Evolutionary conservation across 768 basidiomycete genomes (phyloP).

Genomic region (Rhizopogon vinicolor): DNA sequence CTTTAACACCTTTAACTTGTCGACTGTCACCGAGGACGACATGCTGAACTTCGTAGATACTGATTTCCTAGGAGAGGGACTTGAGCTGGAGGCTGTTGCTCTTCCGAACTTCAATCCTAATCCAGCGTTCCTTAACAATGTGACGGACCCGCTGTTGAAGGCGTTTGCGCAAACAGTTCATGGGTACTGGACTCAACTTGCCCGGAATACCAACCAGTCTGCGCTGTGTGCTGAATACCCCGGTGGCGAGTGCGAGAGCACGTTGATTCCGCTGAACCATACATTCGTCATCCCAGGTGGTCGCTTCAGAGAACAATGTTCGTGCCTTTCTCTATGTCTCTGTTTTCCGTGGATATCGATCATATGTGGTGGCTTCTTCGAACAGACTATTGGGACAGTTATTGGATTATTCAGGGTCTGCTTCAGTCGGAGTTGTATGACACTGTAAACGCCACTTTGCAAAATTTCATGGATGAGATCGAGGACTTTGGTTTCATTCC

Average conservation of each 20-base stretch:
- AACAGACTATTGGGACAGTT: constrained; percentile 63
- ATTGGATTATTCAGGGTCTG: constrained; percentile 88
- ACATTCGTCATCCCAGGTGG: constrained; percentile 89
- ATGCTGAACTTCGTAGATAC: constrained; percentile 66
- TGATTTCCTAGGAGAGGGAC: constrained; percentile 82
- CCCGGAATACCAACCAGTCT: constrained; percentile 68
- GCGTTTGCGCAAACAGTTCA: constrained; percentile 80
- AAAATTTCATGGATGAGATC: constrained; percentile 96
- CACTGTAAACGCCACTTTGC: constrained; percentile 71
- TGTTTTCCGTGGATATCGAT: background rate
- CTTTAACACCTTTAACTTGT: constrained; percentile 41
- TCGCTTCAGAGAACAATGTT: constrained; percentile 82
- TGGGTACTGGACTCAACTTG: constrained; percentile 79
- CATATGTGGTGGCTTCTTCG: background rate
- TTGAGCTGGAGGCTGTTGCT: constrained; percentile 63
- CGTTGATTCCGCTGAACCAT: constrained; percentile 86
- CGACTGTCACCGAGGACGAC: constrained; percentile 53
- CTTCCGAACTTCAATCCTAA: constrained; percentile 57
- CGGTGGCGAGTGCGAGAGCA: constrained; percentile 65
- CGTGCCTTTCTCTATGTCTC: constrained; percentile 26
- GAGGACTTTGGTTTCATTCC: constrained; percentile 86
- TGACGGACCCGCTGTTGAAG: constrained; percentile 63
- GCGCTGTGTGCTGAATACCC: constrained; percentile 51
- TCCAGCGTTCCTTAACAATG: constrained; percentile 67
- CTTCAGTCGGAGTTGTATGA: constrained; percentile 71